Percentiles rank a stretch among this genome's conserved stretches.
Evolutionary conservation across 2,329 filamentous ascomycete genomes (phyloP).

Genomic region (Hypoxylon sp.): DNA sequence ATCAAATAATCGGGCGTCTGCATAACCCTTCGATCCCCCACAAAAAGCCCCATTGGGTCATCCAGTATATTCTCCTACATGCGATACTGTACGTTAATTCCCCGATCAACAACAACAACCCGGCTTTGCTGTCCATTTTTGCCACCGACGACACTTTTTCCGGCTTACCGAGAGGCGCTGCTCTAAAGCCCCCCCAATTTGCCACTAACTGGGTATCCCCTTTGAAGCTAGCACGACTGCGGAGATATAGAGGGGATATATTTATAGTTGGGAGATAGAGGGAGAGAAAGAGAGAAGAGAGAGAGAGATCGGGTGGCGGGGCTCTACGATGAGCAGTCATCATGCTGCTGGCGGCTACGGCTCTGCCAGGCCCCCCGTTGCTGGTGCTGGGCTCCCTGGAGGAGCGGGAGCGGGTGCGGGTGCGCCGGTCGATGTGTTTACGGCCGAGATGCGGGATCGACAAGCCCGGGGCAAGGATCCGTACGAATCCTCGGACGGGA

Average conservation of each 20-base stretch:
- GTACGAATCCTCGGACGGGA: slow-evolving; percentile 56
- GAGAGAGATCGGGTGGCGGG: not conserved
- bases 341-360: slow-evolving; percentile 20
- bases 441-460: slow-evolving; percentile 68
- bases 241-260: not conserved
- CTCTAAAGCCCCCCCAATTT: not conserved
- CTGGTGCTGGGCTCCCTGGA: not conserved
- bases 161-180: slow-evolving; percentile 12
- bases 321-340: slow-evolving; percentile 23
- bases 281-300: slow-evolving; percentile 7
- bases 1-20: not conserved
- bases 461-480: slow-evolving; percentile 73
- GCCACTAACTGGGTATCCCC: slow-evolving; percentile 7
- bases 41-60: slow-evolving; percentile 22
- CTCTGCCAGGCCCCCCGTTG: slow-evolving; percentile 6
- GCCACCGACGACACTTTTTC: slow-evolving; percentile 9
- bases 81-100: not conserved
- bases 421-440: slow-evolving; percentile 55
- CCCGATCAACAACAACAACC: not conserved
- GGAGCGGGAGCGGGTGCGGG: not conserved
- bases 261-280: not conserved
- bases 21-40: not conserved
- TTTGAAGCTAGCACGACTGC: not conserved
- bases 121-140: not conserved
- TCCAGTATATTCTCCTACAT: slow-evolving; percentile 3